phyloP scores from a whole-genome alignment of 2,329 filamentous ascomycete genomes.

The Hypocrella siamensis region DNA sequence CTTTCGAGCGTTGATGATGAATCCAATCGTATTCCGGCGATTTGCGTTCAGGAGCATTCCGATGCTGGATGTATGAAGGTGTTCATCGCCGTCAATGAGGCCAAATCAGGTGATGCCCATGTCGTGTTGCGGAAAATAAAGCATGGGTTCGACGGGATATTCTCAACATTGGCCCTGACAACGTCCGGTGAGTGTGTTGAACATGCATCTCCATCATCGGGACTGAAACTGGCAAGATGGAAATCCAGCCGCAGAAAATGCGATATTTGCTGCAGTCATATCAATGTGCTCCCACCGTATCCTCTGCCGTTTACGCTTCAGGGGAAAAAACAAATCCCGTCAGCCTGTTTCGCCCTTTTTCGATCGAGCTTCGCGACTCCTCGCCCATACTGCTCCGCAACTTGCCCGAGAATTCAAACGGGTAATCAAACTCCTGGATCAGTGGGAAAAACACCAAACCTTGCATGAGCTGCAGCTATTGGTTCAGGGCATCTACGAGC shows the following conservation, averaged over 20 bases:
- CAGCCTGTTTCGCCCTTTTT: constrained; percentile 2
- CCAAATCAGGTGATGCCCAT: neutral
- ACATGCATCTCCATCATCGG: neutral
- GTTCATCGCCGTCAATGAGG: constrained; percentile 17
- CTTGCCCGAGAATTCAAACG: constrained; percentile 9
- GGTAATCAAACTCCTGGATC: constrained; percentile 9
- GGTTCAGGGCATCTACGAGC: constrained; percentile 12
- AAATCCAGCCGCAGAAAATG: constrained; percentile 4
- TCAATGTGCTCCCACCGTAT: constrained; percentile 16
- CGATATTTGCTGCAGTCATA: constrained; percentile 13
- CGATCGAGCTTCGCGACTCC: neutral
- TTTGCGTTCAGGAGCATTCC: constrained; percentile 14
- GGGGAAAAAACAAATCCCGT: constrained; percentile 6
- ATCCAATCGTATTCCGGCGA: constrained; percentile 16
- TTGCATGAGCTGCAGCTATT: constrained; percentile 9
- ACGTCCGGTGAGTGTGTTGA: neutral
- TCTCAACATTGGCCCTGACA: neutral
- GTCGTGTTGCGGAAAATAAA: neutral
- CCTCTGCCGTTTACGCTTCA: constrained; percentile 11
- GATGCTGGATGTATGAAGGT: constrained; percentile 8
- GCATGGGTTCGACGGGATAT: neutral
- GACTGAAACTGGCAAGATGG: neutral
- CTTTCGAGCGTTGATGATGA: constrained; percentile 14
- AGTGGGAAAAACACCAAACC: constrained; percentile 12
- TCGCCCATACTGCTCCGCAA: neutral